Percentiles rank a stretch among this genome's conserved stretches.
Conservation (phyloP, 176 grass and related monocot species). For the Oryza brachyantha region DNA sequence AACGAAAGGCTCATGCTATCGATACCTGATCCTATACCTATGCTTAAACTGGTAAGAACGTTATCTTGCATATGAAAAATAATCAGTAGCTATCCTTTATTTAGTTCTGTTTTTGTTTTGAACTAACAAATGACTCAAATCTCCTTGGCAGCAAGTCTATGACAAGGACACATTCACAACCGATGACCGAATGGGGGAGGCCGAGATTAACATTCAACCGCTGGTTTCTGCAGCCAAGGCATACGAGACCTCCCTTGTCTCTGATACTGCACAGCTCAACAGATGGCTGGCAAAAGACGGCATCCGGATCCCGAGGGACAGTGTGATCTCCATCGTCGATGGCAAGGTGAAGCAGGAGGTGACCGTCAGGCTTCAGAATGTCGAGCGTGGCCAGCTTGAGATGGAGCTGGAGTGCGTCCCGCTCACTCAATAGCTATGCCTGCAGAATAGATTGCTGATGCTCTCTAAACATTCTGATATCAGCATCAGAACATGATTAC, state of each 20-base stretch:
- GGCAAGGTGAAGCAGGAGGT: constrained; percentile 80
- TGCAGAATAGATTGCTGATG: not conserved
- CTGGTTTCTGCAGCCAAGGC: constrained; percentile 75
- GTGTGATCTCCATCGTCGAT: constrained; percentile 52
- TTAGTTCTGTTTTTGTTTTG: not conserved
- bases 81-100: not conserved
- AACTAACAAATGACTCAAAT: constrained; percentile 40
- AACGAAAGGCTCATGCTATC: constrained; percentile 87
- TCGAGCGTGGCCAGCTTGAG: constrained; percentile 78
- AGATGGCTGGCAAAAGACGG: constrained; percentile 66
- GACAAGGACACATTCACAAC: constrained; percentile 95
- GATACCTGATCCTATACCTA: constrained; percentile 71
- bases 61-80: constrained; percentile 7
- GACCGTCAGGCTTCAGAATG: constrained; percentile 76
- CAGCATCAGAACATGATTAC: not conserved
- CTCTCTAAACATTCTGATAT: not conserved
- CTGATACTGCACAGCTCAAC: constrained; percentile 56
- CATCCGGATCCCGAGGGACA: constrained; percentile 59
- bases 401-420: constrained; percentile 97
- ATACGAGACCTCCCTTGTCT: constrained; percentile 48
- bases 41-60: constrained; percentile 64
- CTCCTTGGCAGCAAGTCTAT: constrained; percentile 69
- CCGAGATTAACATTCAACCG: constrained; percentile 80
- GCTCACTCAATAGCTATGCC: constrained; percentile 61
- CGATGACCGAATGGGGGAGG: constrained; percentile 83